Percentiles rank a stretch among this genome's conserved stretches.
These are phyloP conservation scores for Multifurca ochricompacta DNA, from an alignment of 768 basidiomycete species.

Conservation along the genomic window DNA sequence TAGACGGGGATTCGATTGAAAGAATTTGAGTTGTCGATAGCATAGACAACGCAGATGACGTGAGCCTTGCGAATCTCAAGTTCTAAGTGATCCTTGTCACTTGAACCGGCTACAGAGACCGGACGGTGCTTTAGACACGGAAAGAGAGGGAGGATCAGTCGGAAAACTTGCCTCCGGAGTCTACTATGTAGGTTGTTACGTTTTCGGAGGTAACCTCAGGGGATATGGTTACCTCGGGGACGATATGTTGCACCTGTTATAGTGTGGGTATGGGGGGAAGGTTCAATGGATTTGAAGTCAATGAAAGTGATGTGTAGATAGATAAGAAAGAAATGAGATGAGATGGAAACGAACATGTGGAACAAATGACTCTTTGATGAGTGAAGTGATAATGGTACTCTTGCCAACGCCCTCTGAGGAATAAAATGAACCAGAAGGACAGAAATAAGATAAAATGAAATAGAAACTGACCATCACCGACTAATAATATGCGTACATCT, in stretches of 20 bases:
- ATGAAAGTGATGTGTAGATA: too few species aligned
- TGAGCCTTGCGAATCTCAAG: conserved; percentile 95
- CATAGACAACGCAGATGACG: conserved; percentile 96
- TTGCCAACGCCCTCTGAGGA: conserved; percentile 89
- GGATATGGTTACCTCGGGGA: conserved; percentile 97
- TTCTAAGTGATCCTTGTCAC: conserved; percentile 84
- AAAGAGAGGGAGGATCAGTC: not conserved
- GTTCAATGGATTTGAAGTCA: too few species aligned
- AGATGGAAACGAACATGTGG: conserved; percentile 53
- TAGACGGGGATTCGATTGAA: conserved; percentile 98
- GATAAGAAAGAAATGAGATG: not conserved
- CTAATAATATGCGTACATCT: conserved; percentile 90
- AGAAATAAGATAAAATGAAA: not conserved
- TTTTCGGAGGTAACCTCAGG: conserved; percentile 97
- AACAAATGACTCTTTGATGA: conserved; percentile 94
- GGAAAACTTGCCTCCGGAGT: conserved; percentile 75
- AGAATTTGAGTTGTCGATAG: conserved; percentile 91
- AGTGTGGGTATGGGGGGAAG: not conserved
- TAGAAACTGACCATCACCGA: conserved; percentile 78
- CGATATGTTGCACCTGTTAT: conserved; percentile 80
- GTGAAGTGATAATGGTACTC: conserved; percentile 92
- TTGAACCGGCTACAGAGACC: conserved; percentile 57
- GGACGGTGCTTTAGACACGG: not conserved
- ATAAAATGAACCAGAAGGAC: conserved; percentile 11
- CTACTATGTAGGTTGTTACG: conserved; percentile 96